Percentiles rank a stretch among this genome's conserved stretches.
Conservation (phyloP, 2,329 filamentous ascomycete genomes). For the Phialophora chinensis region DNA sequence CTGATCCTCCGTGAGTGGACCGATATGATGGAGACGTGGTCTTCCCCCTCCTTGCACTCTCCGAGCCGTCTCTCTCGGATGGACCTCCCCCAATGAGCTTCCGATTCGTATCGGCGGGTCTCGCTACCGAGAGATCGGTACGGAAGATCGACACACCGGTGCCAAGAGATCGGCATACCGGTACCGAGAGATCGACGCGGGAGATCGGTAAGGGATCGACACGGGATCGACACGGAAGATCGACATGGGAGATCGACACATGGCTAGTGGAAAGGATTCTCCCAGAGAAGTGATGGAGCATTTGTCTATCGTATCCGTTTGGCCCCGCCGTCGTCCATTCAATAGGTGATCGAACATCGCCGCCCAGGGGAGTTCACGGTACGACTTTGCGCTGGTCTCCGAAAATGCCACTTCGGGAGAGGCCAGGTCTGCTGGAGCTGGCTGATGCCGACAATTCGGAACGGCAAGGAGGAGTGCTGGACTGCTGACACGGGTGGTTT, state of each 20-base stretch:
- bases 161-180: too few species aligned
- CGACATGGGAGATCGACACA: not conserved
- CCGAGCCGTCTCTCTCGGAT: not conserved
- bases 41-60: constrained; percentile 18
- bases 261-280: constrained; percentile 23
- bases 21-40: constrained; percentile 21
- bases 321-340: constrained; percentile 17
- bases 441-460: constrained; percentile 11
- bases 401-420: constrained; percentile 16
- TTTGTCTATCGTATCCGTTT: constrained; percentile 21
- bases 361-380: constrained; percentile 23
- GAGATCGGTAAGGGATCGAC: too few species aligned
- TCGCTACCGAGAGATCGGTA: too few species aligned
- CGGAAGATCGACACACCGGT: too few species aligned
- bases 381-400: constrained; percentile 18
- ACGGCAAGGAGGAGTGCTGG: not conserved
- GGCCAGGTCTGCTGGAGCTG: constrained; percentile 12
- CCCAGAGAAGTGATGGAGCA: constrained; percentile 22
- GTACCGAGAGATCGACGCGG: too few species aligned
- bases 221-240: too few species aligned
- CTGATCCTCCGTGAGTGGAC: constrained; percentile 19
- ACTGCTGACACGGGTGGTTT: constrained; percentile 1
- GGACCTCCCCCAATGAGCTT: too few species aligned
- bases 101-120: too few species aligned
- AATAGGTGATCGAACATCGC: constrained; percentile 23